Conservation (phyloP, 805 yeast species). For the Starmerella kuoi region DNA sequence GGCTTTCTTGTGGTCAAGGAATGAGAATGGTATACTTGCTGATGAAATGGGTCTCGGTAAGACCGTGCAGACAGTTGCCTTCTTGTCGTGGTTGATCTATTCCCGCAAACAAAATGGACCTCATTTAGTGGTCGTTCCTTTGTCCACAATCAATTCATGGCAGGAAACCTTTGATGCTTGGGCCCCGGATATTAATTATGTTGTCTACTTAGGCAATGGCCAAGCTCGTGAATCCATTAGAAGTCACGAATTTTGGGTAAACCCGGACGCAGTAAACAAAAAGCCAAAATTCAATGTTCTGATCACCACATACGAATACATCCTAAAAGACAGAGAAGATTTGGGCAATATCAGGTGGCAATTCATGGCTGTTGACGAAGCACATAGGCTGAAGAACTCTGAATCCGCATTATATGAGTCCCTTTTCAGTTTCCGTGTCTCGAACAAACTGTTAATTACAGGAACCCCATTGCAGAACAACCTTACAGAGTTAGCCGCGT, state of each 20-base stretch:
- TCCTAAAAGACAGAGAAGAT: slow-evolving; percentile 73
- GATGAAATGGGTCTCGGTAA: slow-evolving; percentile 99
- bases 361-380: slow-evolving; percentile 95
- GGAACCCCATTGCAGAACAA: slow-evolving; percentile 98
- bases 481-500: slow-evolving; percentile 86
- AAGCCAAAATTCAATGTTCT: slow-evolving; percentile 85
- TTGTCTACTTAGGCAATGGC: slow-evolving; percentile 86
- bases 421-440: slow-evolving; percentile 64
- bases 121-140: slow-evolving; percentile 88
- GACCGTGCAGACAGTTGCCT: slow-evolving; percentile 92
- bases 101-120: slow-evolving; percentile 97
- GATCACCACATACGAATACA: slow-evolving; percentile 91
- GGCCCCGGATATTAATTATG: slow-evolving; percentile 92
- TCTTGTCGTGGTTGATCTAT: slow-evolving; percentile 85
- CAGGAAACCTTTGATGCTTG: slow-evolving; percentile 96
- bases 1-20: slow-evolving; percentile 97
- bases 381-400: slow-evolving; percentile 89
- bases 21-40: slow-evolving; percentile 93
- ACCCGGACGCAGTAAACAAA: slow-evolving; percentile 40
- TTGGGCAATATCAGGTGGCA: slow-evolving; percentile 87
- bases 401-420: slow-evolving; percentile 89
- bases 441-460: slow-evolving; percentile 78
- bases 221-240: slow-evolving; percentile 71
- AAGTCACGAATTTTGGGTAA: slow-evolving; percentile 66
- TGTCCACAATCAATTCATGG: slow-evolving; percentile 97